Evolutionary conservation across 2,329 filamentous ascomycete genomes (phyloP), one percentile per base, ranked within the genome.

Genomic region (Clonostachys rosea): DNA sequence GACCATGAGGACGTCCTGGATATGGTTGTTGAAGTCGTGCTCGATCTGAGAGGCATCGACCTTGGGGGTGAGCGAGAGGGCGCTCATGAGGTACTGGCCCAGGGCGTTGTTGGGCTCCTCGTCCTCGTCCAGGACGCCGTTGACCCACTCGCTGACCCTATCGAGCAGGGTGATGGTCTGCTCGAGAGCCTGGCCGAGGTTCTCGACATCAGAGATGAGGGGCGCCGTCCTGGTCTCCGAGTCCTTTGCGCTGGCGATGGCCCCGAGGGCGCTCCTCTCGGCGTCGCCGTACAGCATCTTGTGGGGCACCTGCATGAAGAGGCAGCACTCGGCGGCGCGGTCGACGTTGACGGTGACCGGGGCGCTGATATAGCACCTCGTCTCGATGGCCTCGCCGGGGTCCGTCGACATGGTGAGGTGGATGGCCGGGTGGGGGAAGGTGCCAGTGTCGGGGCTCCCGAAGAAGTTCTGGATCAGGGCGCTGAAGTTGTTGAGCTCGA

Each of bases 401-500:
- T 91, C 85, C 52, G 91, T 96, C 52, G 86, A 91, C 56, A 97
- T 90, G 53, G 94, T 99, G 68, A 99, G 78, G 74, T 99, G 94
- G 44, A 99, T 87, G 55, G 94, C 92, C n/a, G 94, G 94, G 72
- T 96, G 89, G 46, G 94, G 94, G 76, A 87, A 96, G 49, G 94
- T 99, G 65, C 94, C 94, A 55, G 96, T 95, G 63, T 95, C 94
- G 63, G 95, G 91, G 64, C 90, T 89, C 64, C 88, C 89, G 78
- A 97, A 99, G 79, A 97, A 99, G 79, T 99, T 99, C 75, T 99
- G 94, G 72, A 69, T 99, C 61, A 99, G 83, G 60, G 94, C 94
- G 67, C 87, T 94, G 79, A 99, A 99, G 67, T 87, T 95, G 83
- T 99, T 97, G 64, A 99, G 83, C 73, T 97, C 92, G 68, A 89